Conservation (phyloP, 169 alveolate species). For the Cryptosporidium tyzzeri region DNA sequence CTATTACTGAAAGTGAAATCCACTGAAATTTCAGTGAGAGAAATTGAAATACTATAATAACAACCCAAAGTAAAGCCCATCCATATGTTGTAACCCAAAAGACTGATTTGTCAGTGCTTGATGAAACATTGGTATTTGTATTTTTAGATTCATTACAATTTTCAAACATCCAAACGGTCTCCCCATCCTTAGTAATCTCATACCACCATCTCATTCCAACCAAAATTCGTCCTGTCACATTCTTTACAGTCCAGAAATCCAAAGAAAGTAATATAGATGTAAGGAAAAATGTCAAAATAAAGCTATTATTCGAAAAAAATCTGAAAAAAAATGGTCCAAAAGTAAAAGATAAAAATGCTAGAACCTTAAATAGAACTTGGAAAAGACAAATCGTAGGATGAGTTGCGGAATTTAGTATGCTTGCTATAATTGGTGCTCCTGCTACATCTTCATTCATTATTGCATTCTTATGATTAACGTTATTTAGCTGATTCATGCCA, state of each 20-base stretch:
- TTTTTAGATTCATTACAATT: constrained; percentile 80
- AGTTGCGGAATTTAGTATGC: constrained; percentile 79
- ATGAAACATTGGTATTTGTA: constrained; percentile 29
- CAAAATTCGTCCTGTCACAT: constrained; percentile 86
- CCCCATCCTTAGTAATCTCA: constrained; percentile 86
- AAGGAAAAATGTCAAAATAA: constrained; percentile 80
- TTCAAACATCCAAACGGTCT: constrained; percentile 86
- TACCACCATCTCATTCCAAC: constrained; percentile 90
- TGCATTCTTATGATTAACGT: not conserved
- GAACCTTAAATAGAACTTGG: constrained; percentile 81
- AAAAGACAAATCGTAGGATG: constrained; percentile 84
- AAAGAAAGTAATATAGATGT: constrained; percentile 81
- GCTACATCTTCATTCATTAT: constrained; percentile 69
- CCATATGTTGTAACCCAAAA: constrained; percentile 85
- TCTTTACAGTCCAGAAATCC: constrained; percentile 88
- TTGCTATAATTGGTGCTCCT: constrained; percentile 34
- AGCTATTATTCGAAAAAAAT: constrained; percentile 72
- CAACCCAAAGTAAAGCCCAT: constrained; percentile 83
- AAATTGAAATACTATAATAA: constrained; percentile 74
- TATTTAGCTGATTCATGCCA: not conserved
- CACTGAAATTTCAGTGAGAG: constrained; percentile 79
- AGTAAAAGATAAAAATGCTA: constrained; percentile 80
- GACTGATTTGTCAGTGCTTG: constrained; percentile 82
- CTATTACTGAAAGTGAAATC: constrained; percentile 79
- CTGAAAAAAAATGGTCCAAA: constrained; percentile 80